A percentile compares a stretch with the other conserved stretches of the same genome.
phyloP scores from a whole-genome alignment of 2,329 filamentous ascomycete genomes.

The Corinectria fuckeliana region DNA sequence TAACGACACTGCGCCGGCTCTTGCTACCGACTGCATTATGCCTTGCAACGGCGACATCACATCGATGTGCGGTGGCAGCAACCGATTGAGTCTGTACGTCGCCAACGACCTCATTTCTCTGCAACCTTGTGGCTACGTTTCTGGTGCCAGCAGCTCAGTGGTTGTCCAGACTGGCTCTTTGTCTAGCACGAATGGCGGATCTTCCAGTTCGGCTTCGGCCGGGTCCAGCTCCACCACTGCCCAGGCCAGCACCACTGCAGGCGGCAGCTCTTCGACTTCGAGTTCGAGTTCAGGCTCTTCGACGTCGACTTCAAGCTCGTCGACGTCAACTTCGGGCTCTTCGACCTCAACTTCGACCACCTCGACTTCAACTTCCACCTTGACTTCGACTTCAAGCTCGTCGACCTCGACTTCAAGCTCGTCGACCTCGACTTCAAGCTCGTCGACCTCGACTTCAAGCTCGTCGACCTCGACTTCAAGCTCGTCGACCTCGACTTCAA shows the following conservation, averaged over 20 bases:
- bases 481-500: constrained; percentile 36
- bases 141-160: constrained; percentile 18
- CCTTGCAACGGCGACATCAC: constrained; percentile 56
- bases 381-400: background rate
- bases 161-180: constrained; percentile 15
- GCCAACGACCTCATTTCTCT: constrained; percentile 57
- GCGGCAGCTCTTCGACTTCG: background rate
- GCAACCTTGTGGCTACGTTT: constrained; percentile 54
- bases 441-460: background rate
- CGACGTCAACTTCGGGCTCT: no score
- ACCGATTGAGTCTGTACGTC: constrained; percentile 53
- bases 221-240: constrained; percentile 31
- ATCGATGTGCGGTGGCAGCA: constrained; percentile 52
- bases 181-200: no score
- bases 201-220: no score
- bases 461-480: background rate
- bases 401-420: background rate
- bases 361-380: background rate
- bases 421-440: background rate
- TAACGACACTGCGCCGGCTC: constrained; percentile 49
- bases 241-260: constrained; percentile 30
- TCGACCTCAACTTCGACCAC: background rate
- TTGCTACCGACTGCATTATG: constrained; percentile 53
- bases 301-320: no score
- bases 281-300: background rate